Percentiles rank a stretch among this genome's conserved stretches.
Evolutionary conservation across 805 yeast species (phyloP).

Genomic region (Ogataea siamensis): DNA sequence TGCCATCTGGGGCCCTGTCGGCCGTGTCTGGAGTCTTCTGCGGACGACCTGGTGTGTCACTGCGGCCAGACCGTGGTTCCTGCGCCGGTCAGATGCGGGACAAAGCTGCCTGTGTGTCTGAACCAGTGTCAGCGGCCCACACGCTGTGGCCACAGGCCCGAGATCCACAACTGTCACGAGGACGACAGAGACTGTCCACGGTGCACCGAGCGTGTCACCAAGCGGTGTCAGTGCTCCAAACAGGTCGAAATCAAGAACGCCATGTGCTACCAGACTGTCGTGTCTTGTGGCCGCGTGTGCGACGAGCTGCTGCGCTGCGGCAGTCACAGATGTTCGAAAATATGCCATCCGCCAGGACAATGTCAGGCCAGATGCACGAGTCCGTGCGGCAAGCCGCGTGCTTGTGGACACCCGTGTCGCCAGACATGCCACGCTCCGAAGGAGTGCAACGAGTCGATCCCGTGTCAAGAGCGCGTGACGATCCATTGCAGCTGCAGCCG

Average conservation of each 20-base stretch:
- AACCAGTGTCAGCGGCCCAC: conserved; percentile 58
- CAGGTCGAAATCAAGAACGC: conserved; percentile 50
- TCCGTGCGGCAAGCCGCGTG: conserved; percentile 52
- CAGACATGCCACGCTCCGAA: conserved; percentile 60
- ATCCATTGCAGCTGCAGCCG: conserved; percentile 68
- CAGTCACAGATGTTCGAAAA: conserved; percentile 48
- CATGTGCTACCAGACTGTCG: conserved; percentile 64
- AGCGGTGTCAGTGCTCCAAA: conserved; percentile 33
- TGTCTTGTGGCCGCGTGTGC: conserved; percentile 70
- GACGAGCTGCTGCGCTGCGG: conserved; percentile 48
- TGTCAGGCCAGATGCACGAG: conserved; percentile 61
- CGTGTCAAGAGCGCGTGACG: conserved; percentile 50
- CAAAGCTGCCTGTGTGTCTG: conserved; percentile 59
- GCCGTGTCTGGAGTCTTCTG: conserved; percentile 77
- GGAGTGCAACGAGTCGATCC: conserved; percentile 49
- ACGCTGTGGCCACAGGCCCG: conserved; percentile 69
- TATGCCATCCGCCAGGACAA: conserved; percentile 56
- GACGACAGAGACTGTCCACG: conserved; percentile 65
- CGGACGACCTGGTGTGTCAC: conserved; percentile 73
- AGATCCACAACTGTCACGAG: conserved; percentile 75
- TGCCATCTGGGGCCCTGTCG: conserved; percentile 82
- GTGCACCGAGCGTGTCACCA: conserved; percentile 52
- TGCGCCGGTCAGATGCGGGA: conserved; percentile 88
- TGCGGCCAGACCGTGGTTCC: conserved; percentile 76
- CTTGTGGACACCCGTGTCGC: conserved; percentile 70